Conservation (phyloP, 2,329 filamentous ascomycete species). For the Tolypocladium tundrense region DNA sequence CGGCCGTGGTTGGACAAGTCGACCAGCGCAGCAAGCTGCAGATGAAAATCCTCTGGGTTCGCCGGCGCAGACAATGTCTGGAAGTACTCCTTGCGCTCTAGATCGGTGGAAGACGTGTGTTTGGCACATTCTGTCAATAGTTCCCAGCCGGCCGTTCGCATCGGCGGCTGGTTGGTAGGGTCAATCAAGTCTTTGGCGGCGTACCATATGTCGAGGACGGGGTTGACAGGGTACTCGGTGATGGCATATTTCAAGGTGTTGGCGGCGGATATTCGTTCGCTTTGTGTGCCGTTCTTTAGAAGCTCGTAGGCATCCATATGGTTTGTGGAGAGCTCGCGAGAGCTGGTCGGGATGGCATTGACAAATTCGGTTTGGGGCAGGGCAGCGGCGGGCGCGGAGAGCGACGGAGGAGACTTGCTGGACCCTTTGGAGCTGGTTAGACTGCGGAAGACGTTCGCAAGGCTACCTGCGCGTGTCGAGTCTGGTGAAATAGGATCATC, state of each 20-base stretch:
- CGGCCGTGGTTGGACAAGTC: slow-evolving; percentile 53
- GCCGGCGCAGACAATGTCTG: slow-evolving; percentile 46
- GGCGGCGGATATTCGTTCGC: slow-evolving; percentile 47
- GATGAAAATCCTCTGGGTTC: slow-evolving; percentile 52
- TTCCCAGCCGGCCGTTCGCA: slow-evolving; percentile 53
- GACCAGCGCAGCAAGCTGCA: slow-evolving; percentile 53
- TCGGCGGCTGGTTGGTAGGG: slow-evolving; percentile 38
- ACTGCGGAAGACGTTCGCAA: slow-evolving; percentile 55
- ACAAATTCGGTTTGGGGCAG: slow-evolving; percentile 34
- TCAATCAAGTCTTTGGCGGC: slow-evolving; percentile 56
- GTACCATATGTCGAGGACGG: slow-evolving; percentile 54
- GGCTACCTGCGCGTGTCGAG: slow-evolving; percentile 42
- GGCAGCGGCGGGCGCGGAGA: slow-evolving; percentile 26
- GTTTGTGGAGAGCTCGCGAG: slow-evolving; percentile 36
- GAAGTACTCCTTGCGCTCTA: slow-evolving; percentile 58
- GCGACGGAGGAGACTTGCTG: slow-evolving; percentile 37
- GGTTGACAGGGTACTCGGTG: slow-evolving; percentile 47
- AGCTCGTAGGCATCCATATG: slow-evolving; percentile 45
- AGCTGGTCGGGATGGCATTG: slow-evolving; percentile 27
- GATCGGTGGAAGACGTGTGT: slow-evolving; percentile 50
- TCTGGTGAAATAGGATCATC: slow-evolving; percentile 47
- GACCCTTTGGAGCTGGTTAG: slow-evolving; percentile 43
- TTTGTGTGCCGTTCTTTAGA: slow-evolving; percentile 39
- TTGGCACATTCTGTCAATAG: slow-evolving; percentile 56
- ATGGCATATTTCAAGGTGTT: slow-evolving; percentile 45